Percentiles rank a stretch among this genome's conserved stretches.
Evolutionary conservation across 2,329 filamentous ascomycete genomes (phyloP).

Genomic region (Monosporascus sp.): DNA sequence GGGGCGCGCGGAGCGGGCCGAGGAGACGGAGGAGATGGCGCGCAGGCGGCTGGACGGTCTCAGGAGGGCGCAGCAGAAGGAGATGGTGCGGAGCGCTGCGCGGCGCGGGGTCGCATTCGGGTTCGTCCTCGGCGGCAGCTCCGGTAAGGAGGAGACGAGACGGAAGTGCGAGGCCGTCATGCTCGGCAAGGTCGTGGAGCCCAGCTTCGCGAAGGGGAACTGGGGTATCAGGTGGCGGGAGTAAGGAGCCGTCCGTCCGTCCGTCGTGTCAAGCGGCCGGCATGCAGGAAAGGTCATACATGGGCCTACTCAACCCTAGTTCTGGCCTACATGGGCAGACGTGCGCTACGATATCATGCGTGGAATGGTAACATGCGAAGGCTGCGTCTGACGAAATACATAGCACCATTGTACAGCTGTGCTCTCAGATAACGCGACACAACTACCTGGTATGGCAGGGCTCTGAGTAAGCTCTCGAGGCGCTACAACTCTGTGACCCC

Average conservation of each 20-base stretch:
- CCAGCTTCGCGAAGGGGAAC: slow-evolving; percentile 56
- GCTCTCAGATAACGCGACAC: too few species aligned
- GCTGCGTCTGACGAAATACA: too few species aligned
- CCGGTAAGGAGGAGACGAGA: slow-evolving; percentile 14
- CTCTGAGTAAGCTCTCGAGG: too few species aligned
- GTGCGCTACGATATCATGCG: too few species aligned
- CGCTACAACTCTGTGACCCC: too few species aligned
- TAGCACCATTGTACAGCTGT: too few species aligned
- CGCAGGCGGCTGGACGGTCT: slow-evolving; percentile 45
- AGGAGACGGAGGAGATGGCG: slow-evolving; percentile 47
- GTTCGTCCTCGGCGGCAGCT: slow-evolving; percentile 23
- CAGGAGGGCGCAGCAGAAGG: slow-evolving; percentile 36
- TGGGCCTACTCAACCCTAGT: too few species aligned
- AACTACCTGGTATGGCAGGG: too few species aligned
- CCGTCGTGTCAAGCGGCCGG: too few species aligned
- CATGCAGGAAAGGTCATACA: too few species aligned
- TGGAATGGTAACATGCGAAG: too few species aligned
- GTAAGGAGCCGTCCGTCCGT: slow-evolving; percentile 1
- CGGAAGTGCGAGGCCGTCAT: slow-evolving; percentile 55
- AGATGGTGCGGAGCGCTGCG: slow-evolving; percentile 33
- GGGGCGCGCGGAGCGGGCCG: slow-evolving; percentile 44
- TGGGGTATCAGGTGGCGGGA: slow-evolving; percentile 56
- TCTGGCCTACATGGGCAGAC: too few species aligned
- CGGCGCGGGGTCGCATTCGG: slow-evolving; percentile 55
- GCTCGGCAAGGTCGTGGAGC: slow-evolving; percentile 52